phyloP scores from a whole-genome alignment of 2,329 filamentous ascomycete genomes.

The Incumbomyces lentus region DNA sequence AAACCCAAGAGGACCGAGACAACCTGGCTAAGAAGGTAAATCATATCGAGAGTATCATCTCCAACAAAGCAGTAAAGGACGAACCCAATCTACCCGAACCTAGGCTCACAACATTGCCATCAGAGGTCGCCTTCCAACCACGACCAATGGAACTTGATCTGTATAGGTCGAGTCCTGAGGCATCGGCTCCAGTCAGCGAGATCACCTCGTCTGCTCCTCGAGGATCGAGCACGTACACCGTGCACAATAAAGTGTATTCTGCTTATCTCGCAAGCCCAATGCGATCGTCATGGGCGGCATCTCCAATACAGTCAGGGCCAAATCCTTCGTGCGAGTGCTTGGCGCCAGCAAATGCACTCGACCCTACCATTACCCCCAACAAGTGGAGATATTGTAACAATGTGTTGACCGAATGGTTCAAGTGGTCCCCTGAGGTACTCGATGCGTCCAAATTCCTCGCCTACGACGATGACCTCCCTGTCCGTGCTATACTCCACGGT shows the following conservation, averaged over 20 bases:
- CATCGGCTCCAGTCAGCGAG: neutral
- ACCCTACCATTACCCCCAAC: neutral
- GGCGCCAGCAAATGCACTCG: neutral
- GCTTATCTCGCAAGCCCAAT: constrained; percentile 23
- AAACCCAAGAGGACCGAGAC: constrained; percentile 18
- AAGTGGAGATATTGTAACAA: constrained; percentile 18
- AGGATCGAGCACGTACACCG: neutral
- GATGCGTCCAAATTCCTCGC: neutral
- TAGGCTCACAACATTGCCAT: neutral
- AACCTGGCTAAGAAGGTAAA: constrained; percentile 17
- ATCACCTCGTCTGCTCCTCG: neutral
- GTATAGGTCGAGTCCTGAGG: neutral
- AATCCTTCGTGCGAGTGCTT: constrained; percentile 7
- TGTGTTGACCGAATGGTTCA: constrained; percentile 4
- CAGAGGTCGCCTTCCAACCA: neutral
- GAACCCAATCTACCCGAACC: neutral
- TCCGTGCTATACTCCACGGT: constrained; percentile 16
- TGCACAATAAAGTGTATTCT: constrained; percentile 1
- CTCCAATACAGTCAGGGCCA: constrained; percentile 39
- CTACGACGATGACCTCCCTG: constrained; percentile 15
- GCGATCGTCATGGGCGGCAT: constrained; percentile 55
- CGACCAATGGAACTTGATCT: neutral
- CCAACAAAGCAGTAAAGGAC: constrained; percentile 1
- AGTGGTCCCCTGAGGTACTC: constrained; percentile 1
- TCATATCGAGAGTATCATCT: constrained; percentile 15